Base-by-base conservation (phyloP, 2,329 filamentous ascomycete genomes). In the Chrysoporthe austroafricana region DNA sequence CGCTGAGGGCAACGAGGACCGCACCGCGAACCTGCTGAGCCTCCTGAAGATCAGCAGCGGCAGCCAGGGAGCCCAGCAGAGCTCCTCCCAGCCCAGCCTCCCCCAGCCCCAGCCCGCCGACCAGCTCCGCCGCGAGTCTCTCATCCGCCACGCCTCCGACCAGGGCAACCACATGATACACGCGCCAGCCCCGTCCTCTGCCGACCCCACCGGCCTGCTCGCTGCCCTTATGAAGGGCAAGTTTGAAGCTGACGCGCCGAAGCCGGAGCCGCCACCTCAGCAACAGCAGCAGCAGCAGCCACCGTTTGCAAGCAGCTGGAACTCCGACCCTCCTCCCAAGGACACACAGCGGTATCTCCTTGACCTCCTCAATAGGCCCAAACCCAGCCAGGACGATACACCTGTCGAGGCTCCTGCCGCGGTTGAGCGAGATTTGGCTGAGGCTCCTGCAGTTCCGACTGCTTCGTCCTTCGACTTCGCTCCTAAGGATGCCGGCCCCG, bases 331-430 rank as follows among this genome's bases (percentile, higher is more conserved):
- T 56, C 86, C 88, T 64, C 80, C 86, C 32, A 85, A 88, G 59
- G 90, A 93, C 77, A 92, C 94, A 4, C 92, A 96, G 78, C 90
- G 95, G 71, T 92, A 96, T 75, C 84, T 99, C 60, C 88, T 98
- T 70, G 91, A 93, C 73, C 84, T 98, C 68, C 86, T 99, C 71
- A 96, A 94, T 75, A 90, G 91, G 61, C 89, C 91, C 63, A 94
- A 90, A 79, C 88, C 88, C 14, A 83, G 84, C 67, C 88, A 90
- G 77, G 83, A 80, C 60, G 86, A 89, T 59, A 80, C 80, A 63
- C 82, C 69, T 75, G 52, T 54, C 42, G 68, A 66, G 18, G 65
- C 62, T 39, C 58, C 63, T 4, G 68, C 58, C 14, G 83, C 85
- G 70, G 74, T 79, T 14, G 77, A 80, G 32, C 81, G 82, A 65